Base-by-base conservation (phyloP, 2,329 filamentous ascomycete species). In the Fusarium guadeloupense region DNA sequence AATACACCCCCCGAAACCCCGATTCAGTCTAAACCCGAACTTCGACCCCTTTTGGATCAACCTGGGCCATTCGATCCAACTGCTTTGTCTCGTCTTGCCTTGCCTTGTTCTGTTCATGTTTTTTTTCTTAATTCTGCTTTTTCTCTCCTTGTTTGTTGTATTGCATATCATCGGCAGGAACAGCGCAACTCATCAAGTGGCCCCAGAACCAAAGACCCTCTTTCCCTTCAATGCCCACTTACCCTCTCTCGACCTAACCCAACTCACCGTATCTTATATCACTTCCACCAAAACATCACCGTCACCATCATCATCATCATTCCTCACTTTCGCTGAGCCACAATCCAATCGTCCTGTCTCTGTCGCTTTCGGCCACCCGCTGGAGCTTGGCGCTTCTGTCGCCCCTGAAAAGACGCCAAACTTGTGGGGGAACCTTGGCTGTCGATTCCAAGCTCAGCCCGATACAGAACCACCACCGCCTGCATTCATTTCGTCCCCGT, bases 391-490 rank as follows among this genome's bases (percentile, higher is more conserved):
- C 67, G 63, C 56, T 52, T 48, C 54, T 54, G 34, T 48, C 31
- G 50, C 66, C 68, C 67, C 67, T 69, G 66, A 66, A 62, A 52
- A 53, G 49, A 57, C 53, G 60, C 63, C 68, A 62, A 64, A 51
- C 46, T 59, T 70, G 69, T 71, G 69, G 69, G 69, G 69, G 64
- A 70, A 66, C 62, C 61, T 63, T 61, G 58, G 60, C 23, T 39
- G 20, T 55, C 64, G 57, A 69, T 69, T 69, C 62, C 64, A 67
- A 62, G 59, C 59, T 64, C 51, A 60, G 63, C 54, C 14, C 28
- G 13, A 13, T 6, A 31, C n/a, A 31, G 28, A 14, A 31, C 28
- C 28, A 31, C 51, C 60, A 59, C 65, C 60, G 58, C 65, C 55
- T 64, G 52, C 64, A 64, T 66, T 59, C 55, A 59, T 59, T 69